Evolutionary conservation across 2,329 filamentous ascomycete genomes (phyloP), one percentile per base, ranked within the genome.

Genomic region (Daldinia sp.): DNA sequence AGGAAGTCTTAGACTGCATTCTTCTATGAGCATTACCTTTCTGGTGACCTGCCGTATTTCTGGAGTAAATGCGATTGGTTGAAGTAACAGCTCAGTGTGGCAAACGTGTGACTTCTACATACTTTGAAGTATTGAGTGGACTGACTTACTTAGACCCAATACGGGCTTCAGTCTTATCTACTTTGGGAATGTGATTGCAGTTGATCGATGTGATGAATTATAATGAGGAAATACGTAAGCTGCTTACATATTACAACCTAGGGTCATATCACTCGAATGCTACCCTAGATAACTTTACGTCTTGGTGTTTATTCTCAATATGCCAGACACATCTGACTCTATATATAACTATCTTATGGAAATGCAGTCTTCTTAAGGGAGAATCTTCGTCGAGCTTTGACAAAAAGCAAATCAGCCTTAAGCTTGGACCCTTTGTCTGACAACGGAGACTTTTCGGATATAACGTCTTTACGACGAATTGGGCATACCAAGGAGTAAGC

Each of bases 221-320:
- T n/a, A n/a, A 33, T 33, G 28, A 26, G 13, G 44, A 30, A 30
- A 15, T 33, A 51, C 15, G 46, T 51, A 51, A 51, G 46, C 46
- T 30, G 46, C 26, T 51, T 51, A 51, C 26, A 30, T 15, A 30
- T 51, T 18, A 26, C 15, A 33, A 33, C 7, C 30, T n/a, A 4
- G 46, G 20, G 4, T 18, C 26, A n/a, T 48, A 23, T 28, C 23
- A 28, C 23, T 28, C 12, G 23, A 4, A 51, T 33, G 46, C 3
- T 18, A 33, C 46, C 10, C 9, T 9, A 35, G 33, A 2, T 35
- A 6, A 3, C 26, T 13, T 12, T 12, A 30, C 6, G 7, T 51
- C 26, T 33, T 12, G 15, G 26, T 18, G 15, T 51, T 10, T 33
- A 33, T 18, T n/a, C 15, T 33, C 18, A 15, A 30, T 6, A n/a